Evolutionary conservation across 1,284 basidiomycete genomes (phyloP).

Genomic region (Neonothopanus nambi): DNA sequence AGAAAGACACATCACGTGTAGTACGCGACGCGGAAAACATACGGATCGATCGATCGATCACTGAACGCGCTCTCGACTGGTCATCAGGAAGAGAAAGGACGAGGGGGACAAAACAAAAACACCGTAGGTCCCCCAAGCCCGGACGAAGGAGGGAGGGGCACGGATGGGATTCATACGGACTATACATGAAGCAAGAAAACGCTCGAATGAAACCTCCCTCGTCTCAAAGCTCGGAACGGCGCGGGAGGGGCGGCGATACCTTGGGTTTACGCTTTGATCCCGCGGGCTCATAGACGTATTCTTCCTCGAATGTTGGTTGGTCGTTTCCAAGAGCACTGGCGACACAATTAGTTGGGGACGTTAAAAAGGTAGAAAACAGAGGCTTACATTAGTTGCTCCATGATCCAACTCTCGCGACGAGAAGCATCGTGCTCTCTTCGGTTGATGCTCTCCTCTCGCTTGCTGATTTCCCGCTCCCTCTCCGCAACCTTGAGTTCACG

Average conservation of each 20-base stretch:
- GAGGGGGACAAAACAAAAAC: conserved; percentile 72
- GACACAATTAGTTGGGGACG: conserved; percentile 11
- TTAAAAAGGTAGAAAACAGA: neutral
- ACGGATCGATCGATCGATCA: conserved; percentile 36
- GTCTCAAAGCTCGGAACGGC: conserved; percentile 89
- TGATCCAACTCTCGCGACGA: conserved; percentile 82
- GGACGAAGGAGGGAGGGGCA: conserved; percentile 73
- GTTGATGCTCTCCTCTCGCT: conserved; percentile 79
- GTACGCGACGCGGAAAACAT: too few relatives aligned
- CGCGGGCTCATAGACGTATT: conserved; percentile 70
- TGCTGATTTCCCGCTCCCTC: conserved; percentile 78
- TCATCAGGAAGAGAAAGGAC: conserved; percentile 55
- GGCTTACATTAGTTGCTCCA: conserved; percentile 83
- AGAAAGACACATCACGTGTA: conserved; percentile 41
- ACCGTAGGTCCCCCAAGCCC: conserved; percentile 82
- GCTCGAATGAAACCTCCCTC: conserved; percentile 67
- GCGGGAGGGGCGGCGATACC: conserved; percentile 79
- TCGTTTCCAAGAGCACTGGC: conserved; percentile 69
- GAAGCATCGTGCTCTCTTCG: conserved; percentile 81
- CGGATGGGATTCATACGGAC: conserved; percentile 67
- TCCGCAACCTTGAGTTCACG: conserved; percentile 81
- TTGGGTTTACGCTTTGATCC: conserved; percentile 75
- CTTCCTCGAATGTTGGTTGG: conserved; percentile 69
- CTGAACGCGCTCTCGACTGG: conserved; percentile 38
- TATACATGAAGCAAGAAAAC: conserved; percentile 51